Conservation (phyloP, 1,284 basidiomycete genomes). For the Cryptococcus hybrid region DNA sequence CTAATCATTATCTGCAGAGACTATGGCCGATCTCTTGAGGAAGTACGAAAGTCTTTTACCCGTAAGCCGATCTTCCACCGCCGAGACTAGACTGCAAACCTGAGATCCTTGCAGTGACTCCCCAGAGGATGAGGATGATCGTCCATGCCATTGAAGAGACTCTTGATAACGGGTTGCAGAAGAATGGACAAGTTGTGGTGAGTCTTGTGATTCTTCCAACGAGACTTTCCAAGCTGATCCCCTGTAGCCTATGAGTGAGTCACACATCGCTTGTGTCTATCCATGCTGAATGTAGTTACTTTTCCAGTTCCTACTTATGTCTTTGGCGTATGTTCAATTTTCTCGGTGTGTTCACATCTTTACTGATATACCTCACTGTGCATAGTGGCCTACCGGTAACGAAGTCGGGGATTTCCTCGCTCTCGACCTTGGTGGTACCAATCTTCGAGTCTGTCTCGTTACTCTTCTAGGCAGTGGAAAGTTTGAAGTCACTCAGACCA, state of each 20-base stretch:
- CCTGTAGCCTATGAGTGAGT: constrained; percentile 47
- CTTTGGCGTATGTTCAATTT: constrained; percentile 61
- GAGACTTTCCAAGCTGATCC: neutral
- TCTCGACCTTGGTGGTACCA: constrained; percentile 94
- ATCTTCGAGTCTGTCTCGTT: constrained; percentile 96
- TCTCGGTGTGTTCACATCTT: neutral
- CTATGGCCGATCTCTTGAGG: constrained; percentile 81
- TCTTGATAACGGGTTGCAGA: constrained; percentile 80
- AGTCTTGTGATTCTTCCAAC: constrained; percentile 47
- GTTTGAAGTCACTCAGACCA: constrained; percentile 97
- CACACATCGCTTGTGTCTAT: neutral
- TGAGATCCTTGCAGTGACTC: constrained; percentile 60
- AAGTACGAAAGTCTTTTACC: constrained; percentile 77
- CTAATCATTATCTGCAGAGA: constrained; percentile 30
- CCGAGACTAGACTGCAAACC: constrained; percentile 4
- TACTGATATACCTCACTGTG: neutral
- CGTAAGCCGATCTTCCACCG: constrained; percentile 21
- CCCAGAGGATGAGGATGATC: constrained; percentile 95
- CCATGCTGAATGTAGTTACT: neutral
- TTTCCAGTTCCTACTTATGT: constrained; percentile 89
- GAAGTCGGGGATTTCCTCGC: constrained; percentile 91
- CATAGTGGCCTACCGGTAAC: constrained; percentile 80
- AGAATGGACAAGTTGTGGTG: constrained; percentile 83
- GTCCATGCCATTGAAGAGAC: constrained; percentile 93
- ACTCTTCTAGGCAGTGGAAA: constrained; percentile 86